Base-by-base conservation (phyloP, 2,329 filamentous ascomycete genomes). In the Pleurostoma richardsiae region DNA sequence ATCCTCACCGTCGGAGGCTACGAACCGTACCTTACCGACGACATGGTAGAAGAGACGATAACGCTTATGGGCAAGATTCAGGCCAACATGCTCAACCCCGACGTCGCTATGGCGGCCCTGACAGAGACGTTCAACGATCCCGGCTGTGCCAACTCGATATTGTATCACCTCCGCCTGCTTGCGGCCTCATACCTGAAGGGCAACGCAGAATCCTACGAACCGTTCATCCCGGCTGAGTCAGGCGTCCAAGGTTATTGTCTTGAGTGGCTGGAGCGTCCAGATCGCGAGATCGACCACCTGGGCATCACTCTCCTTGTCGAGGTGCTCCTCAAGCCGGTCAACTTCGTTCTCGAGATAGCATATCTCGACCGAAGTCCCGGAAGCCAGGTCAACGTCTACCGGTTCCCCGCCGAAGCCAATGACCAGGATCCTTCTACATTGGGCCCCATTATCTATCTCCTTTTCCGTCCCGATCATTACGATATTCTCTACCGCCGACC, bases 231-330 rank as follows among this genome's bases (percentile, higher is more conserved):
- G 5, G 79, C 81, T 44, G 72, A 67, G n/a, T 61, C 65, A 33
- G 72, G 73, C 43, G 71, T 94, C 33, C 76, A 82, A 10, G 73
- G 82, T 28, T 92, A 94, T 65, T 89, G 86, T 61, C 65, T 75
- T 38, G 75, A 78, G 10, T 79, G 77, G 49, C 83, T 97, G 52
- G 86, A 95, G 62, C 81, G 86, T 1, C 77, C 85, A 11, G 79
- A 85, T 55, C 82, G 83, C 43, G 92, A 97, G 69, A 95, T 97
- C 52, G 94, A 99, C 56, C 84, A 96, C 57, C 72, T 96, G n/a
- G 88, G 89, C 40, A 76, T 97, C 52, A 82, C 82, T 49, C 81
- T 89, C 3, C 73, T 97, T 43, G 80, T 86, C 51, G 84, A 92
- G 52, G 79, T 90, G 29, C 76, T 97, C 4, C 80, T 97, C 52